Percentiles rank a stretch among this genome's conserved stretches.
Conservation (phyloP, 2,329 filamentous ascomycete genomes). For the Sordariomycetes sp. region DNA sequence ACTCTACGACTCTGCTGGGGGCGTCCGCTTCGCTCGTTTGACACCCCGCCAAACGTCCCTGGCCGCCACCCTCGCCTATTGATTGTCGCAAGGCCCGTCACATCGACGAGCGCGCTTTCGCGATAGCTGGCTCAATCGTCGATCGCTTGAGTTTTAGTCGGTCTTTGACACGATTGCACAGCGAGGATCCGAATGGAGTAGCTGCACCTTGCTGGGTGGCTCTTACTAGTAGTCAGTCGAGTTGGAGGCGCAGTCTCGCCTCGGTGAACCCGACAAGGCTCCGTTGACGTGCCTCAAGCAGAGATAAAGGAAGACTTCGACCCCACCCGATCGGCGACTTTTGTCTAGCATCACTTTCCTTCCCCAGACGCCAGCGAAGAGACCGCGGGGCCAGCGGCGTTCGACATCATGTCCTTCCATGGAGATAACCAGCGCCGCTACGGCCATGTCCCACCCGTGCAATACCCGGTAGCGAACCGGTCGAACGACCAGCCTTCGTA, state of each 20-base stretch:
- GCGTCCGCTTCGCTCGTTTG: neutral
- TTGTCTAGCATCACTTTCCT: neutral
- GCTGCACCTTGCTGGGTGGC: neutral
- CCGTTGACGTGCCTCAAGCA: neutral
- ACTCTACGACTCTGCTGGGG: neutral
- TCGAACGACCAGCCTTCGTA: slow-evolving; percentile 13
- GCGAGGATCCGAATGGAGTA: neutral
- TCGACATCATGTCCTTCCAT: slow-evolving; percentile 44
- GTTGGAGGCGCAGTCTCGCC: neutral
- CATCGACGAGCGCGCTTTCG: neutral
- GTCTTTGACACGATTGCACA: neutral
- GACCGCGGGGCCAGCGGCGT: neutral
- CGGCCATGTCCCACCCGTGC: slow-evolving; percentile 52
- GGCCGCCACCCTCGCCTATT: neutral
- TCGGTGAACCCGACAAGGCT: neutral
- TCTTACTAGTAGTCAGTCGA: neutral
- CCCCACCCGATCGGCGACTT: neutral
- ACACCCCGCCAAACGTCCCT: neutral
- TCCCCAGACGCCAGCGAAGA: neutral
- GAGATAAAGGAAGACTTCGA: neutral
- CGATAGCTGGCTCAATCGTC: neutral
- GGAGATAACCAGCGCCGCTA: slow-evolving; percentile 50
- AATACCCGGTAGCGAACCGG: slow-evolving; percentile 37
- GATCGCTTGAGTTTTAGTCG: neutral
- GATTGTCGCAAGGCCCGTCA: neutral